Conservation (phyloP, 192 early-diverging fungal species). For the Fimicolochytrium jonesii region DNA sequence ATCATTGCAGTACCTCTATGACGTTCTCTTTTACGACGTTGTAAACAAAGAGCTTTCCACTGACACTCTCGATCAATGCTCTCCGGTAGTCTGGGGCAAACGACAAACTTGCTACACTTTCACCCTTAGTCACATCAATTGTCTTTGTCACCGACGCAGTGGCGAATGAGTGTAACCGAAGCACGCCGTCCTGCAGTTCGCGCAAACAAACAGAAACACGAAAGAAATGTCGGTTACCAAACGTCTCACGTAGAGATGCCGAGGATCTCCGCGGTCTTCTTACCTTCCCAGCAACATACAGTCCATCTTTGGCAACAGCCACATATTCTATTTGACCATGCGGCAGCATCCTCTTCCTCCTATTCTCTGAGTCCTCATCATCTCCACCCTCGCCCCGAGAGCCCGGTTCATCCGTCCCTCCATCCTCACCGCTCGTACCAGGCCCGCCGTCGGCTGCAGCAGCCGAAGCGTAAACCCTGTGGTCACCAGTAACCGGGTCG, state of each 20-base stretch:
- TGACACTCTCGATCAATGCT: constrained; percentile 20
- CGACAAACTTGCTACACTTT: constrained; percentile 15
- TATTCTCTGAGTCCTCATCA: too few relatives aligned
- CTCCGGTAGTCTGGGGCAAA: constrained; percentile 40
- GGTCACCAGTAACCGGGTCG: constrained; percentile 28
- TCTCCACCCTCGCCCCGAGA: constrained; percentile 18
- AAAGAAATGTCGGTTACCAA: too few relatives aligned
- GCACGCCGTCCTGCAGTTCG: constrained; percentile 43
- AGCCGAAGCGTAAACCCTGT: constrained; percentile 17
- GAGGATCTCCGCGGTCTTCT: too few relatives aligned
- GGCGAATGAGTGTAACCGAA: constrained; percentile 27
- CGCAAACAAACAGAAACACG: too few relatives aligned
- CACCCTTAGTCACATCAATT: not conserved
- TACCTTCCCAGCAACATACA: constrained; percentile 44
- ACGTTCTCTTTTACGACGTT: not conserved
- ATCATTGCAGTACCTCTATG: not conserved
- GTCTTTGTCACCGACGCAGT: constrained; percentile 15
- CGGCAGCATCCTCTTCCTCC: too few relatives aligned
- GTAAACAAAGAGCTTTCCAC: constrained; percentile 21
- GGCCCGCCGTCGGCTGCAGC: not conserved
- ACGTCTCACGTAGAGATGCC: too few relatives aligned
- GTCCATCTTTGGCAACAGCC: constrained; percentile 23
- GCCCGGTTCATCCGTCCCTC: constrained; percentile 16
- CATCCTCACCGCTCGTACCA: constrained; percentile 5
- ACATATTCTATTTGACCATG: constrained; percentile 23